phyloP scores from a whole-genome alignment of 1,284 basidiomycete species.

The Trichosporon inkin region DNA sequence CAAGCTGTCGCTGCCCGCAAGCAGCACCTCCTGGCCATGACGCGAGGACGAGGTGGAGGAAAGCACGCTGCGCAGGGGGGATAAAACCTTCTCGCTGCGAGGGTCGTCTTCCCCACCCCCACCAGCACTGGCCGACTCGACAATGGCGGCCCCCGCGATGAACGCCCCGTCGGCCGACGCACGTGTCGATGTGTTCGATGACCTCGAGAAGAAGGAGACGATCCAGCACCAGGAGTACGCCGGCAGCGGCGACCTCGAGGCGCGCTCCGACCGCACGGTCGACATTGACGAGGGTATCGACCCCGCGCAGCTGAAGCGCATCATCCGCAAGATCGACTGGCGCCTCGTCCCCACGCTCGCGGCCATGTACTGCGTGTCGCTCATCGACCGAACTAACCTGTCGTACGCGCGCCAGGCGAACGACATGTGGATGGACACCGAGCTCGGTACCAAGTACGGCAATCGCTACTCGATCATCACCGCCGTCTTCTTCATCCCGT shows the following conservation, averaged over 20 bases:
- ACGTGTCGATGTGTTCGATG: not conserved
- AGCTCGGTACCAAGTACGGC: constrained; percentile 28
- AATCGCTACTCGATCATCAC: constrained; percentile 47
- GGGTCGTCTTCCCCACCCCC: not conserved
- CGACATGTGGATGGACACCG: constrained; percentile 27
- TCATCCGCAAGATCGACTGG: constrained; percentile 18
- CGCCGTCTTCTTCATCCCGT: constrained; percentile 46
- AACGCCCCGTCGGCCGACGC: not conserved
- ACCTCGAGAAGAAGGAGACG: not conserved
- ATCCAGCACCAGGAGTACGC: not conserved
- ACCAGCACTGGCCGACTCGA: not conserved
- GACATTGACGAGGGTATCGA: constrained; percentile 22
- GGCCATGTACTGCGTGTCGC: constrained; percentile 24
- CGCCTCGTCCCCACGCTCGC: constrained; percentile 15
- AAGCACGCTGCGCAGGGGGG: too few species aligned
- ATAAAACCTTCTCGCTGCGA: too few species aligned
- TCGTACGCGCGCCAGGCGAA: constrained; percentile 23
- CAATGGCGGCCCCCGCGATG: not conserved
- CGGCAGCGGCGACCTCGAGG: not conserved
- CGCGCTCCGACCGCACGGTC: not conserved
- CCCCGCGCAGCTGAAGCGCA: constrained; percentile 5
- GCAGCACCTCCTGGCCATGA: too few species aligned
- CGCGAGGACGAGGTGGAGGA: too few species aligned
- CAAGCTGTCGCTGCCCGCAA: too few species aligned
- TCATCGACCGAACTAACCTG: constrained; percentile 27